These are phyloP conservation scores for Cyclotella sp. DNA, from an alignment of 108 stramenopile species.

Conservation along the genomic window DNA sequence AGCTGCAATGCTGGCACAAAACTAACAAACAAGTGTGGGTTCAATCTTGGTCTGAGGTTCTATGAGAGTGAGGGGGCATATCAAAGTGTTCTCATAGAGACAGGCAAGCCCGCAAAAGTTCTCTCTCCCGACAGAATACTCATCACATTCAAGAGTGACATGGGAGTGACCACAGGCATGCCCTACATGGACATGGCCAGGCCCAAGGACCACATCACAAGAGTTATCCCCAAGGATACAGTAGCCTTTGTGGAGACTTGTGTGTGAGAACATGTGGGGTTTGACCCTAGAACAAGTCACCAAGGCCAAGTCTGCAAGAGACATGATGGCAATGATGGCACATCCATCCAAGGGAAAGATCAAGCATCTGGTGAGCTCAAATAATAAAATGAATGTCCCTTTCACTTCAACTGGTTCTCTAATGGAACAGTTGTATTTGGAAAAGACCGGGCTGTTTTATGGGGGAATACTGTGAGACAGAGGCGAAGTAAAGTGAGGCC, in stretches of 20 bases:
- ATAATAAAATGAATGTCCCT: neutral
- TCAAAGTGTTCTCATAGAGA: neutral
- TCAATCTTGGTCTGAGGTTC: neutral
- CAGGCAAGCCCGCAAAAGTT: neutral
- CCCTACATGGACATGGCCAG: too few species aligned
- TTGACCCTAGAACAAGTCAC: neutral
- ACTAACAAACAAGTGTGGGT: neutral
- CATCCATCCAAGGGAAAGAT: neutral
- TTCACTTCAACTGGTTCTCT: neutral
- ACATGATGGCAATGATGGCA: too few species aligned
- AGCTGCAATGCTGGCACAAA: too few species aligned
- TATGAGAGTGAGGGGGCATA: neutral
- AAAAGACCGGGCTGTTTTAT: too few species aligned
- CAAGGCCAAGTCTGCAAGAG: neutral
- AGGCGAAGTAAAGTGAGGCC: too few species aligned
- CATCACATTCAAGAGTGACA: conserved; percentile 1
- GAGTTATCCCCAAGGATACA: neutral
- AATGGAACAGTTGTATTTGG: neutral
- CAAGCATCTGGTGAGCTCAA: neutral
- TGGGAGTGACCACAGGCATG: neutral
- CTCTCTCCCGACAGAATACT: neutral
- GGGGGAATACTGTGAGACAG: too few species aligned
- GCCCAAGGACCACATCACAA: neutral
- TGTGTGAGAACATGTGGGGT: neutral
- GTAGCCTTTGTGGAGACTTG: neutral